Base-by-base conservation (phyloP, 2,329 filamentous ascomycete genomes). In the Aspergillus neoniger region DNA sequence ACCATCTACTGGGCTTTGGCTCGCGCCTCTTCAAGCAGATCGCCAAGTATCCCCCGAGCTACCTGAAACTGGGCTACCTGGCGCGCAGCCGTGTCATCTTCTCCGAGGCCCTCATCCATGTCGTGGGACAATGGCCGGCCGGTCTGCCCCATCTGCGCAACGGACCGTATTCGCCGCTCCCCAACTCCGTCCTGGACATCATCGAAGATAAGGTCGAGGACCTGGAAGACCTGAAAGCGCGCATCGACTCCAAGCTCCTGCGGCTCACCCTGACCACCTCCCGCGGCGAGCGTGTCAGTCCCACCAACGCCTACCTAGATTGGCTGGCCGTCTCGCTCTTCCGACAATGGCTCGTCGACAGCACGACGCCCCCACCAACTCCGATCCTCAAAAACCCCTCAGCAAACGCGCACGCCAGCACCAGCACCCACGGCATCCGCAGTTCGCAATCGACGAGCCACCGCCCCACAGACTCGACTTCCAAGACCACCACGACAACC, bases 201-300 rank as follows among this genome's bases (percentile, higher is more conserved):
- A 96, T 97, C 63, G 91, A 96, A 75, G 92, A 97, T 77, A 97
- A 97, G 76, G 92, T 95, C 5, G 92, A 96, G 67, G 93, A 97
- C 75, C 82, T 97, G 17, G 90, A 92, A 64, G 92, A 97, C 70
- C 83, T 88, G 7, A 91, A 96, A 63, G 85, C 87, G 38, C 88
- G 90, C 28, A 85, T 95, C 21, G 94, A 97, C 72, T 87, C 88
- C 19, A 88, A 89, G 57, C 85, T 98, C 12, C 96, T 96, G 77
- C 86, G 92, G 10, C 80, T 97, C 6, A 91, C 85, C 0, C 82
- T 97, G 8, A 91, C 87, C 4, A 96, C 90, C 19, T 85, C 87
- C 10, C 83, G 88, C 64, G 94, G 93, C 57, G 92, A 97, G 72
- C 86, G 92, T 57, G 90, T 97, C 48, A 89, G 84, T 2, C 94